Base-by-base conservation (phyloP, 2,329 filamentous ascomycete species). In the Phialophora tarda region DNA sequence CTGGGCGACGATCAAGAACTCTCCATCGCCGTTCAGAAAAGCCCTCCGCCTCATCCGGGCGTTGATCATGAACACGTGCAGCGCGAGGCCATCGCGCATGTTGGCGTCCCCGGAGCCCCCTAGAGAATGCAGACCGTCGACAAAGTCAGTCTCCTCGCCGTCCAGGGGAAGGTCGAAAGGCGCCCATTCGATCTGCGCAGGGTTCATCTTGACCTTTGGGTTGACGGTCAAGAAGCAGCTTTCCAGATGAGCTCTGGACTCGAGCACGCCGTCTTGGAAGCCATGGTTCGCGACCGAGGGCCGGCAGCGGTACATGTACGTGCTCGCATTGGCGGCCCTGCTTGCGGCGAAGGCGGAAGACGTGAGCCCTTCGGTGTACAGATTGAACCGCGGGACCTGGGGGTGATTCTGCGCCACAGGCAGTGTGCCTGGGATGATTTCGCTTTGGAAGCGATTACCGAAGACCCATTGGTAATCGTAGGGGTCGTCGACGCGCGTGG, bases 1-100 rank as follows among this genome's bases (percentile, higher is more conserved):
- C 66, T 90, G 88, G 0, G 85, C 86, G 2, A 90, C 82, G 50
- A 91, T 87, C 60, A 90, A 78, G 68, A 89, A 83, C 74, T 90
- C 88, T 17, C 88, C 88, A 67, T 91, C 89, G 1, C 86, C 85
- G 55, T 83, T 85, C 72, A 85, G 85, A 73, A 86, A 86, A 1
- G 85, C 84, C 67, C 83, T 81, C 48, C 82, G 79, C 44, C 79
- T 81, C 85, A 86, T 87, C 73, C 83, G 82, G 68, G 82, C 83
- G 61, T 84, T 85, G 21, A 83, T 84, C 5, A 82, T 81, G 67
- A 83, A 86, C 69, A 86, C 84, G 74, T 83, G 84, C 58, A 84
- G 84, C 21, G 84, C 84, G 1, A 86, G 74, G 0, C 85, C 85
- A 21, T 80, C 79, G 66, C 85, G 85, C 73, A 85, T 83, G 1